Evolutionary conservation across 352 stramenopile species (phyloP).

Genomic region (Globisporangium apiculatum): DNA sequence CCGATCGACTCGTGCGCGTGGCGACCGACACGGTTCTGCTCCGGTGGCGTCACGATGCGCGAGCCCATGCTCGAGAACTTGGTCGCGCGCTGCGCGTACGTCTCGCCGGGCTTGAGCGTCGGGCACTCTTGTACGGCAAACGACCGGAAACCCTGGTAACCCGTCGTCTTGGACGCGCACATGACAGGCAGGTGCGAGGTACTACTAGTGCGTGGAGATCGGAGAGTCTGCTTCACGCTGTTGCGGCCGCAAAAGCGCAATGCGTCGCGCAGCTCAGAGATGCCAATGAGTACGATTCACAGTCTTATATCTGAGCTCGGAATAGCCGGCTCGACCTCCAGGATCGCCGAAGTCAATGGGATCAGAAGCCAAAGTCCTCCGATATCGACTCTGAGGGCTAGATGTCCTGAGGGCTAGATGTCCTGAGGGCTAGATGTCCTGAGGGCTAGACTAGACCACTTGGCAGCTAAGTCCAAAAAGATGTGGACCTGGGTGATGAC

Average conservation of each 20-base stretch:
- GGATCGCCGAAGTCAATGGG: no score
- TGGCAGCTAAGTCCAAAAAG: no score
- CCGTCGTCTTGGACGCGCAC: slow-evolving; percentile 40
- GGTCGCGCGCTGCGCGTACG: slow-evolving; percentile 47
- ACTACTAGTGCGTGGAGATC: background rate
- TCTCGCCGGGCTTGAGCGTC: slow-evolving; percentile 73
- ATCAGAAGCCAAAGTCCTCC: no score
- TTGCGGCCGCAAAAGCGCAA: background rate
- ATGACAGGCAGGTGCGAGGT: slow-evolving; percentile 22
- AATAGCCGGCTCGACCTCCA: no score
- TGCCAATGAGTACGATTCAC: no score
- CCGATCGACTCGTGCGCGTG: slow-evolving; percentile 48
- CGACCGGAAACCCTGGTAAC: slow-evolving; percentile 77
- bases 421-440: no score
- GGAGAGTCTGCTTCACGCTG: background rate
- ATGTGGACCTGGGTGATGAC: background rate
- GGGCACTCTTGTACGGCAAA: slow-evolving; percentile 59
- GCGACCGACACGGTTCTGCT: slow-evolving; percentile 49
- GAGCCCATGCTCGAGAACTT: slow-evolving; percentile 79
- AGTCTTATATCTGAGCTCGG: no score
- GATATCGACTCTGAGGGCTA: no score
- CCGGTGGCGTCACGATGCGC: slow-evolving; percentile 48
- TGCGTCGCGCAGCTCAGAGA: background rate
- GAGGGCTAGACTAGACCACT: no score
- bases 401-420: no score